Evolutionary conservation across 441 rosid genomes (phyloP), one percentile per base, ranked within the genome.

Genomic region (Populus trichocarpa): DNA sequence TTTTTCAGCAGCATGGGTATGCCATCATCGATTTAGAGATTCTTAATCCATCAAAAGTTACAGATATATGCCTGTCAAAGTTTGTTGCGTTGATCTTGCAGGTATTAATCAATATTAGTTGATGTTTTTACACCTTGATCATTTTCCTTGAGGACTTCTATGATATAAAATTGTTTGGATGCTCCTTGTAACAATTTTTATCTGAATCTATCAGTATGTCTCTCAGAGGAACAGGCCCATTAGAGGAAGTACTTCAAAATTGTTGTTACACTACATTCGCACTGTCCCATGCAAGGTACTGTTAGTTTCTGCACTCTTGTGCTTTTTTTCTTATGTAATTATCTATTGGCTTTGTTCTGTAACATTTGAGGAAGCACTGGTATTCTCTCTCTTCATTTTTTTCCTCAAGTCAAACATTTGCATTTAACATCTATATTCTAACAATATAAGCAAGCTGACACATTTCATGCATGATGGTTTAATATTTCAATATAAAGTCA

Each of bases 221-320:
- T 93, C 98, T 79, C 99, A 96, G 87, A 84, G 95, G 83, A 94
- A 93, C 46, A 90, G 95, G 66, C 95, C 96, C 70, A 84, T 94
- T 63, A 85, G 98, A 75, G 98, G 98, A 46, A 85, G 85, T 83
- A 84, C 98, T 75, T 87, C 87, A 26, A 96, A 89, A 73, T 83
- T 94, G 88, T 81, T 96, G 82, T 67, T 94, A 87, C 85, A 84
- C 75, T 94, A 94, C 74, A 16, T 92, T 33, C 89, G 92, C 4
- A 33, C 87, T 77, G 80, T 72, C 80, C 98, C 98, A 8, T 93
- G 96, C 90, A 91, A 87, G 98, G 99, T 94, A 87, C 75, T 42
- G 35, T 74, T 82, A n/a, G 57, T 81, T 79, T 78, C 35, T 66
- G 50, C 46, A 36, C 26, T 70, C 25, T 36, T 16, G 9, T 23